Evolutionary conservation across 306 rosid genomes (phyloP).

Genomic region (Medicago truncatula): MtrunA17r5.0-ANR NC_053048.1:36963501-36964000

Average conservation of each 20-base stretch:
- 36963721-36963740: conserved; percentile 2
- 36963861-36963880: conserved; percentile 17
- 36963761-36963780: conserved; percentile 10
- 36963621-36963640: conserved; percentile 12
- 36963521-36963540: too few species aligned
- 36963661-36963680: too few species aligned
- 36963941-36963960: too few species aligned
- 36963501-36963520: too few species aligned
- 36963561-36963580: too few species aligned
- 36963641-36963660: too few species aligned
- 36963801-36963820: conserved; percentile 16
- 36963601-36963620: background rate
- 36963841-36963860: conserved; percentile 13
- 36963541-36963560: too few species aligned
- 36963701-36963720: background rate
- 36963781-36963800: background rate
- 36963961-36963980: too few species aligned
- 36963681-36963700: conserved; percentile 14
- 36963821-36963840: conserved; percentile 12
- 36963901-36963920: conserved; percentile 27
- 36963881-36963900: conserved; percentile 5
- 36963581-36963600: too few species aligned
- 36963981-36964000: too few species aligned
- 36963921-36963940: background rate
- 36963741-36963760: conserved; percentile 20